A percentile compares a stretch with the other conserved stretches of the same genome.
Conservation (phyloP, 192 early-diverging fungal genomes). For the Coemansia sp. region DNA sequence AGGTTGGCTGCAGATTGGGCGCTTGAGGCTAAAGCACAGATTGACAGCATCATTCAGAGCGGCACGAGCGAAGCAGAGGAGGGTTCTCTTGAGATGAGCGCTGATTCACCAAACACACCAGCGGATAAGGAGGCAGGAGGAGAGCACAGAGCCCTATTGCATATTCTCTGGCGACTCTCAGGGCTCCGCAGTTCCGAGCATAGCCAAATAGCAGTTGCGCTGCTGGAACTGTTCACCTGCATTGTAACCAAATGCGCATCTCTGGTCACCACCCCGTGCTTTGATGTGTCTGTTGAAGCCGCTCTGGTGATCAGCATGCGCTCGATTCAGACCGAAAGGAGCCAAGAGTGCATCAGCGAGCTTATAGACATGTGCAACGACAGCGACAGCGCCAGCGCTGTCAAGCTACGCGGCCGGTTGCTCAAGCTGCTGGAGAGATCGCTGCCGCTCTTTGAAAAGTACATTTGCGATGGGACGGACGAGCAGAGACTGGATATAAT, state of each 20-base stretch:
- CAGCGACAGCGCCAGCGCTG: no score
- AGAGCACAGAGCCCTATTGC: no score
- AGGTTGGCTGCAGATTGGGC: slow-evolving; percentile 14
- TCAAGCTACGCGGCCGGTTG: neutral
- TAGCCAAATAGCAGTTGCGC: neutral
- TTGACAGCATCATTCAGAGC: slow-evolving; percentile 3
- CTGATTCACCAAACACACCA: neutral
- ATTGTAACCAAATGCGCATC: slow-evolving; percentile 7
- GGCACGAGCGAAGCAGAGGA: slow-evolving; percentile 4
- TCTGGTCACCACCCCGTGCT: slow-evolving; percentile 4
- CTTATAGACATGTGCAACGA: no score
- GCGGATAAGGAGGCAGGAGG: no score
- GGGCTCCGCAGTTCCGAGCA: slow-evolving; percentile 21
- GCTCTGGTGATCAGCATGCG: slow-evolving; percentile 11
- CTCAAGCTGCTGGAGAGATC: slow-evolving; percentile 2
- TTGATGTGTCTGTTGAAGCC: slow-evolving; percentile 18
- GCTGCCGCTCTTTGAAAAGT: slow-evolving; percentile 20
- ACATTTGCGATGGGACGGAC: slow-evolving; percentile 11
- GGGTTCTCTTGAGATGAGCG: neutral
- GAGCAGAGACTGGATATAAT: slow-evolving; percentile 24
- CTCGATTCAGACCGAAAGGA: no score
- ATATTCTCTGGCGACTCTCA: slow-evolving; percentile 31
- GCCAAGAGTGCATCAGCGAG: no score
- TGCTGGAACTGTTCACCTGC: slow-evolving; percentile 16
- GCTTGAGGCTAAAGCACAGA: slow-evolving; percentile 4